Conservation (phyloP, 2,329 filamentous ascomycete genomes). For the Epichloe gansuensis region DNA sequence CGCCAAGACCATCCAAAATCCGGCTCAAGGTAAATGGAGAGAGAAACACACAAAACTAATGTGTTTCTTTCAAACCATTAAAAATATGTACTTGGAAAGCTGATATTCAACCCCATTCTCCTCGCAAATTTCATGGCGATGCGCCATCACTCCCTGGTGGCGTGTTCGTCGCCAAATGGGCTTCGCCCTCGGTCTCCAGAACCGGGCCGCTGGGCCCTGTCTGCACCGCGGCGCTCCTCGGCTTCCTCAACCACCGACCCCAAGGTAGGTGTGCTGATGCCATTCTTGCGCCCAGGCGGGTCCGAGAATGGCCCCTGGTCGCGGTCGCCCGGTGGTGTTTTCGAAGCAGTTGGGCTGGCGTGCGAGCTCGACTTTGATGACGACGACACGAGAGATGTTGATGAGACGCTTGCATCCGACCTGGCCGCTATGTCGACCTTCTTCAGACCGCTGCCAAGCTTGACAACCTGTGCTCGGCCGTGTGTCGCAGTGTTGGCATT, state of each 20-base stretch:
- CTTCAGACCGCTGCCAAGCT: conserved; percentile 40
- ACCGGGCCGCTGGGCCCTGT: conserved; percentile 15
- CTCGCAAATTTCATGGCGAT: not conserved
- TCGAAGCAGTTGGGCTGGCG: conserved; percentile 36
- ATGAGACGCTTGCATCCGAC: conserved; percentile 22
- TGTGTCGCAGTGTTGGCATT: conserved; percentile 48
- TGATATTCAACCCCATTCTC: not conserved
- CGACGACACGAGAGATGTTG: conserved; percentile 9
- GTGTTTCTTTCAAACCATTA: not conserved
- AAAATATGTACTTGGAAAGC: conserved; percentile 2
- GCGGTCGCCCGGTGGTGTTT: conserved; percentile 35
- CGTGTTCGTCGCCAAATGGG: conserved; percentile 48
- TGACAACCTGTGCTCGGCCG: conserved; percentile 47
- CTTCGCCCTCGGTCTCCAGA: conserved; percentile 25
- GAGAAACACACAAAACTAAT: not conserved
- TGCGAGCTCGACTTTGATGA: conserved; percentile 19
- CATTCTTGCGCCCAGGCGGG: conserved; percentile 27
- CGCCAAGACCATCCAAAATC: not conserved
- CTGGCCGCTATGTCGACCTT: conserved; percentile 30
- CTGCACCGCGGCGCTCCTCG: conserved; percentile 24
- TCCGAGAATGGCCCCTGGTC: conserved; percentile 50
- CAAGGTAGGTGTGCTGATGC: conserved; percentile 32
- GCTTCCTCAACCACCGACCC: conserved; percentile 44
- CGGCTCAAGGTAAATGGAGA: not conserved
- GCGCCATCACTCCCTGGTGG: conserved; percentile 33